Evolutionary conservation across 768 basidiomycete genomes (phyloP), one percentile per base, ranked within the genome.

Genomic region (Tricholoma bakamatsutake): DNA sequence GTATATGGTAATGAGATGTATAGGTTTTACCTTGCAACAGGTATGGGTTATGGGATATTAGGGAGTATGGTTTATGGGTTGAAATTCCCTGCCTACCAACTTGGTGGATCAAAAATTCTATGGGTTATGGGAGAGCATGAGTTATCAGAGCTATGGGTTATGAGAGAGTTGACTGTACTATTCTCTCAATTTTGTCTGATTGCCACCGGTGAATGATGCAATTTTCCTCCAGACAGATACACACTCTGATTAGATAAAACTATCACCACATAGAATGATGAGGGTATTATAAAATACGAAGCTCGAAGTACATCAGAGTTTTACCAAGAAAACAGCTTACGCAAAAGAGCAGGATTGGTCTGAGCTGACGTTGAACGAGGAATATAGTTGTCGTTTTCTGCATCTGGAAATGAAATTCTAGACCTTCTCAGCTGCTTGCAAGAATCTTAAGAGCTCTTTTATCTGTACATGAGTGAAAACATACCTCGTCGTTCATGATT

Each of bases 401-500:
- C 64, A 13, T 82, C 76, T 37, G 78, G 73, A 8, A 80, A 76
- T 15, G 81, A 77, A 48, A 87, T 81, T 54, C 87, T 76, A 17
- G 80, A 78, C 58, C 81, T 78, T 68, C 87, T 84, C 80, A 87
- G 79, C 87, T 89, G 48, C 63, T 17, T 46, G 48, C 57, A 53
- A 21, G 42, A 52, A 53, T 56, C 33, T 57, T 33, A 56, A 4
- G 10, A 45, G 31, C 21, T 31, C 48, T 15, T 21, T 10, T 18
- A 34, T 31, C 31, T 30, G 31, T 9, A 33, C 42, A 18, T 24
- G 24, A 28, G 15, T 12, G 21, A 10, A 27, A 30, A 63, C 78
- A 53, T 61, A 89, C 90, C 73, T 89, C 85, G 51, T 76, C 73
- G 56, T 77, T 81, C 89, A 93, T 91, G 28, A 90, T 72, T 47